Conservation (phyloP, 2,329 filamentous ascomycete species). For the Alternaria brassicicola region DNA sequence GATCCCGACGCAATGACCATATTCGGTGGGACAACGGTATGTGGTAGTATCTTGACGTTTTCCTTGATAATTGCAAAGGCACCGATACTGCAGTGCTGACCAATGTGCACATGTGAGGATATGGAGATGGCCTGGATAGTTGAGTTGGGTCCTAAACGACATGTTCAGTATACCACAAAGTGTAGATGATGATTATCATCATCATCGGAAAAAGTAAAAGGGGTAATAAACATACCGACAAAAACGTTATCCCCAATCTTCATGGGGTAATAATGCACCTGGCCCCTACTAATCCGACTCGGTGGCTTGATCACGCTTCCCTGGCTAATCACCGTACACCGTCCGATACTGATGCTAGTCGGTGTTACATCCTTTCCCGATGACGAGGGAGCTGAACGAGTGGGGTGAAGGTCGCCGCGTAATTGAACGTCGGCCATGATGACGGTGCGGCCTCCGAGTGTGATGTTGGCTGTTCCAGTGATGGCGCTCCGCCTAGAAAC, state of each 20-base stretch:
- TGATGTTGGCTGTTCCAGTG: constrained; percentile 96
- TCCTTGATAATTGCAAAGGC: constrained; percentile 94
- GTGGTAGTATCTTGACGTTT: constrained; percentile 85
- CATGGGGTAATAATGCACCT: constrained; percentile 80
- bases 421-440: constrained; percentile 96
- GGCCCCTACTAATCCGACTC: constrained; percentile 78
- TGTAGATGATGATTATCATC: background rate
- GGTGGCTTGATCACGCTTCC: constrained; percentile 82
- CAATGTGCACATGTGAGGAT: constrained; percentile 85
- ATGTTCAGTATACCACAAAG: background rate
- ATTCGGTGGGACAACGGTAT: constrained; percentile 79
- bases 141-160: constrained; percentile 53
- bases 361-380: constrained; percentile 43
- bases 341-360: constrained; percentile 80
- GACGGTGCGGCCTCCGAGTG: constrained; percentile 90
- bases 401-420: constrained; percentile 76
- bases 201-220: background rate
- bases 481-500: constrained; percentile 91
- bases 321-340: constrained; percentile 86
- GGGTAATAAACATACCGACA: constrained; percentile 65
- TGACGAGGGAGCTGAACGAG: constrained; percentile 44
- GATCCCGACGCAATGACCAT: constrained; percentile 94
- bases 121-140: constrained; percentile 84
- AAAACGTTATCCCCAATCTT: constrained; percentile 96
- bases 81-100: constrained; percentile 75